phyloP scores from a whole-genome alignment of 805 yeast species.

The Sugiyamaella floridensis region DNA sequence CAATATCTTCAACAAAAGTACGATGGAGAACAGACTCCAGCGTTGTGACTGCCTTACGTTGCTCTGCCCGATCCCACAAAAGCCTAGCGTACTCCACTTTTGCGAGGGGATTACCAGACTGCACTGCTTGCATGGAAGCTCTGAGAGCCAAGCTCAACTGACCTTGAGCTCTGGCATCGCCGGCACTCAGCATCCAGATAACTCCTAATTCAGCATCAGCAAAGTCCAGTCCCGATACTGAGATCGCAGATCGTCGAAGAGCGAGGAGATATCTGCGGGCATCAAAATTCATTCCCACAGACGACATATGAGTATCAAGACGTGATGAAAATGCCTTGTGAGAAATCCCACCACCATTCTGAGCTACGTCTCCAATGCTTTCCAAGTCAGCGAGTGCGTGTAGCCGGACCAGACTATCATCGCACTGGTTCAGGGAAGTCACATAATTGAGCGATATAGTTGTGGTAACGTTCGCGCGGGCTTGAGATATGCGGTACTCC shows the following conservation, averaged over 20 bases:
- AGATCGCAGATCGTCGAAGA: slow-evolving; percentile 46
- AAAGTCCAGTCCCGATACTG: slow-evolving; percentile 21
- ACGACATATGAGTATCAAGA: slow-evolving; percentile 23
- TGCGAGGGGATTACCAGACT: slow-evolving; percentile 22
- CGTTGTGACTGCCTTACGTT: slow-evolving; percentile 69
- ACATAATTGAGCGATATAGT: slow-evolving; percentile 45
- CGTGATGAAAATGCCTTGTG: slow-evolving; percentile 12
- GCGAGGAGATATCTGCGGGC: slow-evolving; percentile 55
- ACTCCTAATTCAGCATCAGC: slow-evolving; percentile 32
- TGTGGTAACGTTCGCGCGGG: slow-evolving; percentile 54
- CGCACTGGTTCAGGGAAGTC: slow-evolving; percentile 45
- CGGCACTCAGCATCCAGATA: slow-evolving; percentile 54
- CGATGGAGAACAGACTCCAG: slow-evolving; percentile 38
- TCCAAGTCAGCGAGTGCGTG: slow-evolving; percentile 60
- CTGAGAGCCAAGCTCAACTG: slow-evolving; percentile 68
- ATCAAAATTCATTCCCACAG: slow-evolving; percentile 47
- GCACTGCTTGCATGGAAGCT: slow-evolving; percentile 51
- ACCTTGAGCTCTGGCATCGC: slow-evolving; percentile 58
- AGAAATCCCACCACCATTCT: slow-evolving; percentile 3
- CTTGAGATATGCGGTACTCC: slow-evolving; percentile 38
- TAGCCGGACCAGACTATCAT: slow-evolving; percentile 43
- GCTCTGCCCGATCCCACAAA: slow-evolving; percentile 85
- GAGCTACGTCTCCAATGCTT: slow-evolving; percentile 28
- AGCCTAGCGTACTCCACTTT: slow-evolving; percentile 67
- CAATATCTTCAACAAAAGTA: slow-evolving; percentile 14